Conservation (phyloP, 139 green algal species). For the Pedinophyceae sp. region DNA sequence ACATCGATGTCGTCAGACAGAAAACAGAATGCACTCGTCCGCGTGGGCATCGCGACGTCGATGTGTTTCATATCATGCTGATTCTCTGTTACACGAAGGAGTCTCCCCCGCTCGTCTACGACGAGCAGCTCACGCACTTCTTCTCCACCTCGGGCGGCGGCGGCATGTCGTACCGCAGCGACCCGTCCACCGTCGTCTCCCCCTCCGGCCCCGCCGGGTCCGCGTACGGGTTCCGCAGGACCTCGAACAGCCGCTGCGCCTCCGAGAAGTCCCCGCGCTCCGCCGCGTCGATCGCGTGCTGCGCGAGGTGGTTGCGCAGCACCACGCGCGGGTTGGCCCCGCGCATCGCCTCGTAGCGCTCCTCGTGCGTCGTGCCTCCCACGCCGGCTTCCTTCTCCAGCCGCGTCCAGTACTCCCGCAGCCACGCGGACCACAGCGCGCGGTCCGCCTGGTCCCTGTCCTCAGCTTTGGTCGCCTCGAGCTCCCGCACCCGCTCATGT, state of each 20-base stretch:
- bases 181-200: too few species aligned
- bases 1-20: too few species aligned
- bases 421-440: background rate
- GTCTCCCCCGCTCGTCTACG: too few species aligned
- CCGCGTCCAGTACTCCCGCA: background rate
- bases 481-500: background rate
- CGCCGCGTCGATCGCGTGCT: slow-evolving; percentile 29
- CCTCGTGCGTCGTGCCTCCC: background rate
- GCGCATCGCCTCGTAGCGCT: slow-evolving; percentile 9
- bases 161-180: too few species aligned
- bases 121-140: too few species aligned
- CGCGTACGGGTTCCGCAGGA: slow-evolving; percentile 24
- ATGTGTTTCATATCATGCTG: too few species aligned
- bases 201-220: slow-evolving; percentile 14
- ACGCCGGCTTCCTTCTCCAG: background rate
- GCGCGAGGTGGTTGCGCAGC: slow-evolving; percentile 36
- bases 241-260: slow-evolving; percentile 19
- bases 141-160: too few species aligned
- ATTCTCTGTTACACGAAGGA: too few species aligned
- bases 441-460: background rate
- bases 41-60: too few species aligned
- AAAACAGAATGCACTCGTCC: too few species aligned
- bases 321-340: slow-evolving; percentile 25
- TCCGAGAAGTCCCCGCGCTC: slow-evolving; percentile 24
- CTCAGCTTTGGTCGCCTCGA: background rate